phyloP scores from a whole-genome alignment of 257 asterid species.

The Cordia subcordata region DNA sequence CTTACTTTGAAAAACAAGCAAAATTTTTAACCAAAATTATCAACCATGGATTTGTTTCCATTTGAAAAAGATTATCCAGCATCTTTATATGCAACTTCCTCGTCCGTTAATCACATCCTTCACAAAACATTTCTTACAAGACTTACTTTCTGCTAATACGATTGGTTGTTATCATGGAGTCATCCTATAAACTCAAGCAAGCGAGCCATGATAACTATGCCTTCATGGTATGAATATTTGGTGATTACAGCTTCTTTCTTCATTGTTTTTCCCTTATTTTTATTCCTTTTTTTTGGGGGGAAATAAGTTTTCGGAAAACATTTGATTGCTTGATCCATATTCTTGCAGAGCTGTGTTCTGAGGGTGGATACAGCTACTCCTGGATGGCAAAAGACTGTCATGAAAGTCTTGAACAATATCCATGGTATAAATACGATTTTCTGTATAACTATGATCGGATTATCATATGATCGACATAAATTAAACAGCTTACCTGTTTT shows the following conservation, averaged over 20 bases:
- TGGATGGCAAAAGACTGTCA: slow-evolving; percentile 13
- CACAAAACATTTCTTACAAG: too few species aligned
- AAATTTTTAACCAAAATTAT: too few species aligned
- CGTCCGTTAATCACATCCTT: neutral
- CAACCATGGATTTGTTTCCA: neutral
- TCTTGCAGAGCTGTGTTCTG: slow-evolving; percentile 12
- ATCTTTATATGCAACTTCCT: neutral
- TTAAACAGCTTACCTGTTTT: neutral
- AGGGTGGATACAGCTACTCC: slow-evolving; percentile 5
- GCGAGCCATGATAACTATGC: neutral
- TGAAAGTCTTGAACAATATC: slow-evolving; percentile 8
- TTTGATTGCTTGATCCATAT: neutral
- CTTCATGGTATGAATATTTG: neutral
- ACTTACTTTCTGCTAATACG: too few species aligned
- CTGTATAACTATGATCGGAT: neutral
- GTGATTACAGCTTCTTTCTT: too few species aligned
- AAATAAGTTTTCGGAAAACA: neutral
- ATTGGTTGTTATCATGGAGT: neutral
- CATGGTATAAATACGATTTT: slow-evolving; percentile 8
- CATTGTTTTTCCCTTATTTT: neutral
- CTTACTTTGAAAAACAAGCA: too few species aligned
- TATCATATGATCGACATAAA: too few species aligned
- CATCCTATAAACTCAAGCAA: neutral
- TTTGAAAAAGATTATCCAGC: neutral
- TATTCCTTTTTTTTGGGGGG: neutral